phyloP scores from a whole-genome alignment of 2,329 filamentous ascomycete species.

The Fusarium illudens region DNA sequence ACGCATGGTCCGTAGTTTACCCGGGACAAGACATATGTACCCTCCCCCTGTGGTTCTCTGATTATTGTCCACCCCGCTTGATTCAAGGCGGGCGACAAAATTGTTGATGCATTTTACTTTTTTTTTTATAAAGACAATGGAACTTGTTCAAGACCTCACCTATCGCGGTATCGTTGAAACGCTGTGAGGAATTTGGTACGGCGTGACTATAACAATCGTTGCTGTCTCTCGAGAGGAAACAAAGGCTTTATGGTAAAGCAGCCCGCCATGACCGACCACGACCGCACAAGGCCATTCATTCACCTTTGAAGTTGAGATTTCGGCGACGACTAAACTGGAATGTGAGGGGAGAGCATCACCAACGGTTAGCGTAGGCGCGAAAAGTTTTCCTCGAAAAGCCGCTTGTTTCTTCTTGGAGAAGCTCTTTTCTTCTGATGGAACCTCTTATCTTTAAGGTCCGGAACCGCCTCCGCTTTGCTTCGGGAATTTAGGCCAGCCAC shows the following conservation, averaged over 20 bases:
- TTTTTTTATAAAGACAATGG: neutral
- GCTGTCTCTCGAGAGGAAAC: neutral
- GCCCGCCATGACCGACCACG: neutral
- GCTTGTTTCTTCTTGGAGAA: constrained; percentile 15
- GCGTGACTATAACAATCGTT: neutral
- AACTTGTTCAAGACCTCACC: neutral
- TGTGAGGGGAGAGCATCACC: constrained; percentile 1
- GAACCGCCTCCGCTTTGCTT: constrained; percentile 13
- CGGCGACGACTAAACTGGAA: neutral
- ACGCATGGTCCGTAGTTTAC: constrained; percentile 34
- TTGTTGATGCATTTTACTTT: neutral
- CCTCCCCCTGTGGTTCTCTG: neutral
- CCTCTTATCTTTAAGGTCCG: constrained; percentile 22
- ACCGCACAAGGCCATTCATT: neutral
- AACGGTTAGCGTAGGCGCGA: constrained; percentile 4
- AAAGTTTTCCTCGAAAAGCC: constrained; percentile 12
- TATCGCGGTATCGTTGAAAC: neutral
- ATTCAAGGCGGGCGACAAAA: neutral
- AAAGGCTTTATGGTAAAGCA: neutral
- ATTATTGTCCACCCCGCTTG: neutral
- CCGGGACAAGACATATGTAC: constrained; percentile 12
- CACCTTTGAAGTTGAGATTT: neutral
- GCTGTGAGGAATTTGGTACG: neutral
- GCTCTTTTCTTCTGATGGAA: neutral
- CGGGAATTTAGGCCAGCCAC: neutral